These are phyloP conservation scores for Hypomyces perniciosus DNA, from an alignment of 2,329 filamentous ascomycete genomes.

Conservation along the genomic window DNA sequence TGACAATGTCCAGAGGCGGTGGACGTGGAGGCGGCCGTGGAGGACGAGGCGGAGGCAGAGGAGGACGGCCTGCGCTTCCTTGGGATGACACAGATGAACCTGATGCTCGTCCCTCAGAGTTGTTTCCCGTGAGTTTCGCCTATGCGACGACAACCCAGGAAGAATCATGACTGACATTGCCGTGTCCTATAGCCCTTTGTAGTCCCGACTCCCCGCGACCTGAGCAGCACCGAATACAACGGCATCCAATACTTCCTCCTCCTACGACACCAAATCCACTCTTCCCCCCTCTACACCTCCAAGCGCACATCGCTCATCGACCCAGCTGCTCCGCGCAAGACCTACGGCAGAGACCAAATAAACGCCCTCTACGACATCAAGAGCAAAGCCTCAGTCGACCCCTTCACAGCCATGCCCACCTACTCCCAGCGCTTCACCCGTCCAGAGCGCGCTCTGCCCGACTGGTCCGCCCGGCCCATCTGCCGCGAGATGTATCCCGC, in stretches of 20 bases:
- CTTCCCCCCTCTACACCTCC: slow-evolving; percentile 51
- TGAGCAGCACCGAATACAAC: slow-evolving; percentile 39
- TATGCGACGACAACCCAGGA: background rate
- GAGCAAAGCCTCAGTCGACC: slow-evolving; percentile 51
- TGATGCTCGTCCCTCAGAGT: slow-evolving; percentile 52
- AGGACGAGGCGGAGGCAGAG: slow-evolving; percentile 42
- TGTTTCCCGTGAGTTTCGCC: slow-evolving; percentile 45
- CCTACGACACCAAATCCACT: slow-evolving; percentile 51
- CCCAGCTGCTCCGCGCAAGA: slow-evolving; percentile 33
- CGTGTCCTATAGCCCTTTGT: slow-evolving; percentile 38
- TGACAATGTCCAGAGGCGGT: slow-evolving; percentile 47
- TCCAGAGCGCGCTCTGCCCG: slow-evolving; percentile 47
- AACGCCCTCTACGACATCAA: slow-evolving; percentile 51
- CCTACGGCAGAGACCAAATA: slow-evolving; percentile 53
- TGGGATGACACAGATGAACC: slow-evolving; percentile 51
- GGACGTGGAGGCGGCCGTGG: slow-evolving; percentile 46
- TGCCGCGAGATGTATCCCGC: slow-evolving; percentile 49
- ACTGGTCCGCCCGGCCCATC: slow-evolving; percentile 45
- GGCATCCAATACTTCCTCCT: slow-evolving; percentile 48
- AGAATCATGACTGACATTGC: background rate
- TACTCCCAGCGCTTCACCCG: slow-evolving; percentile 51
- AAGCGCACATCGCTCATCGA: slow-evolving; percentile 39
- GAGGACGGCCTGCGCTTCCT: slow-evolving; percentile 41
- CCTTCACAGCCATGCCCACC: slow-evolving; percentile 53
- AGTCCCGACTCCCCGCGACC: slow-evolving; percentile 39